Evolutionary conservation across 768 basidiomycete species (phyloP).

Genomic region (Leccinum subtestaceum): DNA sequence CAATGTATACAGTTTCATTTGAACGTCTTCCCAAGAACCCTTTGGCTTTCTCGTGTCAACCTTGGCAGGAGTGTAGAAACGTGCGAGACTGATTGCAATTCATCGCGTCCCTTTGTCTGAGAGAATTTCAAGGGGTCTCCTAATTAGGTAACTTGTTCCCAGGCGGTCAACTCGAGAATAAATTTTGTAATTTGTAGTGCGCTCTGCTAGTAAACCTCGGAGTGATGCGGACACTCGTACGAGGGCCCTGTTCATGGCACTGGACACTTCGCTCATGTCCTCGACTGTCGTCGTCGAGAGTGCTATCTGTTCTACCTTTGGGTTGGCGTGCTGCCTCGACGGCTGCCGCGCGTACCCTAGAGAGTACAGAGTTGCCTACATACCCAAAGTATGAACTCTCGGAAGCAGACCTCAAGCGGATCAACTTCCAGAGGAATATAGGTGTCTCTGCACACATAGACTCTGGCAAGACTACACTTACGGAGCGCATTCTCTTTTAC

Average conservation of each 20-base stretch:
- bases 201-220: neutral
- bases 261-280: conserved; percentile 21
- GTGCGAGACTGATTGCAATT: neutral
- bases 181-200: conserved; percentile 1
- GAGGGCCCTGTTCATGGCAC: conserved; percentile 28
- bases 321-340: conserved; percentile 43
- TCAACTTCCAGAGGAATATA: conserved; percentile 86
- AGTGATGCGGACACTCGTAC: conserved; percentile 26
- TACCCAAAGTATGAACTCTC: conserved; percentile 49
- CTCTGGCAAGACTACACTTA: conserved; percentile 97
- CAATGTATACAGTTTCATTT: neutral
- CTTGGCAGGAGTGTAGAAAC: neutral
- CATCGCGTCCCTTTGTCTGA: neutral
- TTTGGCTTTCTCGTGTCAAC: neutral
- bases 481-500: conserved; percentile 94
- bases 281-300: conserved; percentile 3
- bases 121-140: neutral
- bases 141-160: conserved; percentile 10
- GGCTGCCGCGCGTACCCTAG: conserved; percentile 30
- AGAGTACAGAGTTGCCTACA: conserved; percentile 12
- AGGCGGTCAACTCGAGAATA: neutral
- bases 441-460: conserved; percentile 96
- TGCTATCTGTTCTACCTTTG: neutral
- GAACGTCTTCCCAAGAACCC: neutral
- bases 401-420: conserved; percentile 60